Percentiles rank a stretch among this genome's conserved stretches.
phyloP scores from a whole-genome alignment of 1,139 yeast species.

The Spathaspora sp. region DNA sequence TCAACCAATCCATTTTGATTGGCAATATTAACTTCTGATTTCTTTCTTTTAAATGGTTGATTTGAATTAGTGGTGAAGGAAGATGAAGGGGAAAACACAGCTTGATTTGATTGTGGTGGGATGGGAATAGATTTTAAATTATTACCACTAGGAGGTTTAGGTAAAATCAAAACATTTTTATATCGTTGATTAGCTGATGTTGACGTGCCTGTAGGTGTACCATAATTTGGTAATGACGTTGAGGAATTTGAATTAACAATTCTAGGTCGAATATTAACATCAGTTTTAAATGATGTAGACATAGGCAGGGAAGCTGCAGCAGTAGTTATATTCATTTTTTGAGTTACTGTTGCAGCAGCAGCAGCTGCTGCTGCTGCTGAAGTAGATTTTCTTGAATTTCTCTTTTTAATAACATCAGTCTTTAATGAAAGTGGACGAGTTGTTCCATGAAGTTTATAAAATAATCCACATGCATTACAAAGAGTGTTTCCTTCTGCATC shows the following conservation, averaged over 20 bases:
- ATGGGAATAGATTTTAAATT: conserved; percentile 14
- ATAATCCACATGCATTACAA: conserved; percentile 62
- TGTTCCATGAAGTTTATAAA: conserved; percentile 57
- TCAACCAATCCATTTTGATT: conserved; percentile 1
- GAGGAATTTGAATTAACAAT: conserved; percentile 9
- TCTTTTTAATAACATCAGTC: conserved; percentile 57
- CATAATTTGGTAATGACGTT: conserved; percentile 9
- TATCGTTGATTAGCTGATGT: conserved; percentile 20
- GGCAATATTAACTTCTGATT: conserved; percentile 32
- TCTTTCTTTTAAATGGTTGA: conserved; percentile 44
- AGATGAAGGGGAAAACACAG: conserved; percentile 11
- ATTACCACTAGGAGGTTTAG: conserved; percentile 31
- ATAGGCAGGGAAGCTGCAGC: conserved; percentile 2
- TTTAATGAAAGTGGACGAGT: conserved; percentile 56
- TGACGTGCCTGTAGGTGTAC: conserved; percentile 13
- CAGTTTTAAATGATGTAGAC: conserved; percentile 7
- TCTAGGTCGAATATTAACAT: conserved; percentile 4
- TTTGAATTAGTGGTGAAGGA: conserved; percentile 17
- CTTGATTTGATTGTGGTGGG: conserved; percentile 20
- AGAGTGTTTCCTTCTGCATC: conserved; percentile 56
- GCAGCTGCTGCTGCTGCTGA: conserved; percentile 7
- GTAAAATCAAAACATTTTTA: conserved; percentile 44
- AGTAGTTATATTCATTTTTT: not conserved
- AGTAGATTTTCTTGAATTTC: conserved; percentile 39
- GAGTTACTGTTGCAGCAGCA: conserved; percentile 8